phyloP scores from a whole-genome alignment of 495 filamentous ascomycete species.

The Hyaloscypha finlandica region DNA sequence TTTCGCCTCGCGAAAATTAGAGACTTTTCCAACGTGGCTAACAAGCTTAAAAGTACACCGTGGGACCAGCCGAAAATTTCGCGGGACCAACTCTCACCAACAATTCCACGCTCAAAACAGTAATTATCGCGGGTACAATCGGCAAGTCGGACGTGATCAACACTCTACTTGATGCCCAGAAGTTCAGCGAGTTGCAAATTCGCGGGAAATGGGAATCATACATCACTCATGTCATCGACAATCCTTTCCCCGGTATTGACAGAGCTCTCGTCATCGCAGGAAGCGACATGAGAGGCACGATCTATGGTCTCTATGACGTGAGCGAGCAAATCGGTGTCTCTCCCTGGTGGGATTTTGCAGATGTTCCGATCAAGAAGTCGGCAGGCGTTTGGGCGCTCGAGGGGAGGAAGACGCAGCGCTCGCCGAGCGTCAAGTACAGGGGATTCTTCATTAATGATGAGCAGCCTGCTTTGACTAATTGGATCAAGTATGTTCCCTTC shows the following conservation, averaged over 20 bases:
- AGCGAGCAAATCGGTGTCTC: conserved; percentile 77
- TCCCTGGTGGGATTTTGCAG: conserved; percentile 78
- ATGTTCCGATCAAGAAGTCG: conserved; percentile 58
- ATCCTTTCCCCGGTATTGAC: conserved; percentile 57
- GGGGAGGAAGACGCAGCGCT: conserved; percentile 55
- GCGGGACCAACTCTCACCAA: conserved; percentile 43
- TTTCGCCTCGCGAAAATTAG: not conserved
- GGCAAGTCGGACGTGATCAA: conserved; percentile 64
- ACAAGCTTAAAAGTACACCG: conserved; percentile 40
- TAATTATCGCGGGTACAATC: conserved; percentile 73
- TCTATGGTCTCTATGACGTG: conserved; percentile 73
- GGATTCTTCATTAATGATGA: conserved; percentile 83
- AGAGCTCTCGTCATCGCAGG: conserved; percentile 70
- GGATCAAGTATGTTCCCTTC: conserved; percentile 52
- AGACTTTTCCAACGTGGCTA: not conserved
- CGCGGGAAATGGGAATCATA: conserved; percentile 73
- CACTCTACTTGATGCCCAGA: conserved; percentile 50
- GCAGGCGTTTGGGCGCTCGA: conserved; percentile 57
- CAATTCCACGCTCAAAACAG: conserved; percentile 45
- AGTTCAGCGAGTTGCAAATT: conserved; percentile 56
- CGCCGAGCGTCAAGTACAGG: conserved; percentile 71
- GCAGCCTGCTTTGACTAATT: conserved; percentile 69
- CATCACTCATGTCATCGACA: conserved; percentile 56
- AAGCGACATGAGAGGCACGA: conserved; percentile 66
- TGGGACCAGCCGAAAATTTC: conserved; percentile 44